These are phyloP conservation scores for Viola pubescens DNA, from an alignment of 441 rosid species.

Conservation along the genomic window DNA sequence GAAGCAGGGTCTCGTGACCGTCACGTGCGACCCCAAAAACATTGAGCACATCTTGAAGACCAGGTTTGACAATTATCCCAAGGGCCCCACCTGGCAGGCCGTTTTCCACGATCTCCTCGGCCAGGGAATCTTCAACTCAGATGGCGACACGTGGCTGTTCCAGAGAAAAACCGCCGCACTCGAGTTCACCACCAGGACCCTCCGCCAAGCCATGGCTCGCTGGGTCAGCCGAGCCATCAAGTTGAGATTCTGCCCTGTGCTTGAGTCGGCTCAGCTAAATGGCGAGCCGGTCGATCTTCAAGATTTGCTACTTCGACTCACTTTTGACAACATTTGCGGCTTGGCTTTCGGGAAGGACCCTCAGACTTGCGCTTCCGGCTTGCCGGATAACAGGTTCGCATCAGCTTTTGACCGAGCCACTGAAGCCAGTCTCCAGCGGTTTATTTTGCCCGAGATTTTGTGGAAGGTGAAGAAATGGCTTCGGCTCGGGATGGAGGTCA, in stretches of 20 bases:
- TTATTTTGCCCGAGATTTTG: conserved; percentile 76
- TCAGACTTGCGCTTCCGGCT: conserved; percentile 59
- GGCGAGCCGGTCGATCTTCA: conserved; percentile 77
- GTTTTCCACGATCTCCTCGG: conserved; percentile 93
- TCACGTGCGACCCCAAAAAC: conserved; percentile 90
- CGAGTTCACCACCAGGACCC: conserved; percentile 95
- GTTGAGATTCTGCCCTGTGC: conserved; percentile 59
- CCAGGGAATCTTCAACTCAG: conserved; percentile 86
- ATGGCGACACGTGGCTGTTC: conserved; percentile 88
- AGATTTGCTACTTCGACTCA: conserved; percentile 80
- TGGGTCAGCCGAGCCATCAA: conserved; percentile 82
- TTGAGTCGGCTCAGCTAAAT: conserved; percentile 40
- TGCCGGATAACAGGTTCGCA: conserved; percentile 74
- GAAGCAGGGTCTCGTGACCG: conserved; percentile 93
- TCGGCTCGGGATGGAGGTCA: conserved; percentile 78
- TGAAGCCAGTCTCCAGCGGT: conserved; percentile 82
- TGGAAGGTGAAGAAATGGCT: conserved; percentile 81
- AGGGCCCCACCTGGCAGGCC: conserved; percentile 97
- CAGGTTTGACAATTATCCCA: conserved; percentile 89
- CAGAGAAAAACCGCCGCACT: conserved; percentile 93
- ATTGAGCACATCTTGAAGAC: conserved; percentile 80
- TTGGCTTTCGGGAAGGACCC: conserved; percentile 95
- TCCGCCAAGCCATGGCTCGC: conserved; percentile 96
- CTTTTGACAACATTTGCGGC: conserved; percentile 93
- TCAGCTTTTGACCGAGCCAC: conserved; percentile 89